phyloP scores from a whole-genome alignment of 2,329 filamentous ascomycete genomes.

The Trichoderma pleuroti region DNA sequence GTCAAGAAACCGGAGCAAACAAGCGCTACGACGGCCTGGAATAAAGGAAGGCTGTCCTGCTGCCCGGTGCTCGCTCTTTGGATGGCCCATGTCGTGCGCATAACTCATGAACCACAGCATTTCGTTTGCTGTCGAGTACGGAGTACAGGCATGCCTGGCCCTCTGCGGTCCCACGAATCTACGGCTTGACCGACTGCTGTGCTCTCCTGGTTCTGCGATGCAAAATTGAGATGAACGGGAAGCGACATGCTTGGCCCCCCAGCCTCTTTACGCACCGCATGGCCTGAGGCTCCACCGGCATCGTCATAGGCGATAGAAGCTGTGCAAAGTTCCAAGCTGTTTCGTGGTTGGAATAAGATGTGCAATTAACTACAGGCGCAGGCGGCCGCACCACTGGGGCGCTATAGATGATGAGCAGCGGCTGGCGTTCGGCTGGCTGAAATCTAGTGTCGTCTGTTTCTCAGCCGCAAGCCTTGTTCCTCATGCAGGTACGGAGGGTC shows the following conservation, averaged over 20 bases:
- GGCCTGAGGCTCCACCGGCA: constrained; percentile 13
- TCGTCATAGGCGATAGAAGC: constrained; percentile 17
- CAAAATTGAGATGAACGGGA: constrained; percentile 15
- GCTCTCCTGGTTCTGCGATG: constrained; percentile 1
- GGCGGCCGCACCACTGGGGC: background rate
- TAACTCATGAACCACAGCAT: background rate
- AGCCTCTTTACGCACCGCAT: background rate
- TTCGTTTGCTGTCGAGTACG: constrained; percentile 1
- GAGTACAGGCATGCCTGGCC: background rate
- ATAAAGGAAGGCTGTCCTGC: background rate
- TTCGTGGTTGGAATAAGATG: background rate
- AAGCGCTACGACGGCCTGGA: background rate
- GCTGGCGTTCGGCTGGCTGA: background rate
- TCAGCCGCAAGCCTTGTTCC: constrained; percentile 15
- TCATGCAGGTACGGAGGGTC: background rate
- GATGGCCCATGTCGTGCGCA: background rate
- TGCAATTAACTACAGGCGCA: constrained; percentile 13
- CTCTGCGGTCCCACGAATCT: constrained; percentile 1
- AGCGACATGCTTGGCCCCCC: constrained; percentile 4
- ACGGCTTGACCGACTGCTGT: constrained; percentile 14
- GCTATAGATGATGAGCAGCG: constrained; percentile 1
- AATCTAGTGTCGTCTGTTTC: background rate
- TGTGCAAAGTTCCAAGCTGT: background rate
- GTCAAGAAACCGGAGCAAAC: background rate
- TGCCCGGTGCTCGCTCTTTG: background rate